Base-by-base conservation (phyloP, 306 rosid species). In the Dryas alaskensis region DNA sequence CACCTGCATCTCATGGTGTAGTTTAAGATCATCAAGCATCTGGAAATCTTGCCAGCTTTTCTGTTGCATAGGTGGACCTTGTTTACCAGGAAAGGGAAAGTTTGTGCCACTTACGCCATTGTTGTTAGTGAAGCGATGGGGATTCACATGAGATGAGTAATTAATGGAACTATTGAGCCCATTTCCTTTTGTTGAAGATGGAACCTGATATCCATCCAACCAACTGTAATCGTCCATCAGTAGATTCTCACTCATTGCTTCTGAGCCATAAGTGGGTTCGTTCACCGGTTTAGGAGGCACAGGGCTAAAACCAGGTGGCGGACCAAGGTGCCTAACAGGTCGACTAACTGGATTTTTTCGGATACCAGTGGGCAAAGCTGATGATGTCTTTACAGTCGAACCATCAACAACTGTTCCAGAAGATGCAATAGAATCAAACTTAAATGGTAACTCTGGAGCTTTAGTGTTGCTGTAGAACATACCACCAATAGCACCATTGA, bases 161-260 rank as follows among this genome's bases (percentile, higher is more conserved):
- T 76, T 72, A 45, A 80, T 52, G 52, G 86, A 79, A 80, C 79
- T 83, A 83, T 66, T 76, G 52, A 79, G 55, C 47, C 75, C 85
- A 64, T 84, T 53, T 76, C 81, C 87, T 65, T 78, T 86, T 14
- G 82, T 75, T 69, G 93, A 81, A 52, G 91, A 76, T 59, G 94
- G 91, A 72, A 86, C 65, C 70, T 94, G 96, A 90, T 94, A 90
- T 80, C 99, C 99, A 88, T 94, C 98, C 88, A 94, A 83, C 99
- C 99, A 94, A 81, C 96, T 84, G 84, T 94, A 94, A 81, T 94
- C 96, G 69, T 94, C 99, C 88, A 88, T 55, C 52, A 84, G 40
- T 48, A 78, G 91, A 89, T 81, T 94, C 68, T 76, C 95, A 77
- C 71, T 82, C 72, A 79, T 72, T 2, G 70, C 70, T 60, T 84